These are phyloP conservation scores for Stenogyne calaminthoides DNA, from an alignment of 305 asterid species.

Conservation along the genomic window DNA sequence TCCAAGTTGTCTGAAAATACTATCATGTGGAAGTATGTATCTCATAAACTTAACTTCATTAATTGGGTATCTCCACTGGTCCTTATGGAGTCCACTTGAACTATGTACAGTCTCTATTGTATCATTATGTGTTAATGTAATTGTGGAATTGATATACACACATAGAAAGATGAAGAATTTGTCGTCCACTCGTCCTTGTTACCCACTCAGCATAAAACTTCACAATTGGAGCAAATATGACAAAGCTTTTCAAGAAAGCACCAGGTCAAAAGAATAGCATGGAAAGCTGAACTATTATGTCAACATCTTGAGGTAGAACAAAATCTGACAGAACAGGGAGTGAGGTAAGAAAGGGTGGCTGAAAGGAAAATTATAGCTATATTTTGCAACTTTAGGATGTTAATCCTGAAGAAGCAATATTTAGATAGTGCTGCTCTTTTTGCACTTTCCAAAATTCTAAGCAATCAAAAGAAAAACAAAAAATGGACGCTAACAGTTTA, in stretches of 20 bases:
- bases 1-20: neutral
- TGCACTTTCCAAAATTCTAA: neutral
- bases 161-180: slow-evolving; percentile 13
- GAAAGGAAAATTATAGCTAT: slow-evolving; percentile 6
- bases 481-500: neutral
- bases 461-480: slow-evolving; percentile 23
- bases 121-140: neutral
- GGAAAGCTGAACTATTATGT: slow-evolving; percentile 6
- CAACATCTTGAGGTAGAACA: neutral
- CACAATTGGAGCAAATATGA: slow-evolving; percentile 3
- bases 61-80: slow-evolving; percentile 6
- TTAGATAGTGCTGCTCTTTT: neutral
- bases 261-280: slow-evolving; percentile 9
- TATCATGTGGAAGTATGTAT: neutral
- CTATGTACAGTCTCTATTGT: neutral
- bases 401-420: slow-evolving; percentile 4
- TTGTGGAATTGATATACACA: neutral
- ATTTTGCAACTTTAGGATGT: slow-evolving; percentile 10
- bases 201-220: slow-evolving; percentile 6
- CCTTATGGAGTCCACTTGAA: neutral
- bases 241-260: slow-evolving; percentile 4
- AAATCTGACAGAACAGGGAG: neutral
- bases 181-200: neutral
- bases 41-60: slow-evolving; percentile 10
- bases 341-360: slow-evolving; percentile 3